phyloP scores from a whole-genome alignment of 768 basidiomycete species.

The Hydnum rufescens region DNA sequence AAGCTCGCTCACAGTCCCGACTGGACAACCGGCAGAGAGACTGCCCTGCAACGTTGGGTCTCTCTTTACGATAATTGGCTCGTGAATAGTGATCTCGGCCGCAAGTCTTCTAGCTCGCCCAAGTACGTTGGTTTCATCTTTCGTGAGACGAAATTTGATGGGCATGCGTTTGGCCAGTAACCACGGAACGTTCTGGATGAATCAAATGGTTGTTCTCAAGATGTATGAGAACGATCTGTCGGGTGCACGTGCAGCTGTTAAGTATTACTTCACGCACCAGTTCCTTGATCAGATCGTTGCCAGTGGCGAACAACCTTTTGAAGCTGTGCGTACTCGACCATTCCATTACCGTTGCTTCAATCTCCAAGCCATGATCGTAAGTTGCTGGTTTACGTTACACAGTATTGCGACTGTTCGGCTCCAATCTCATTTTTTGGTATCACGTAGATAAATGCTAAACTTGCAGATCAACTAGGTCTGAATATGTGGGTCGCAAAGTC shows the following conservation, averaged over 20 bases:
- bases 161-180: constrained; percentile 9
- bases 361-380: constrained; percentile 13
- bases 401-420: background rate
- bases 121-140: background rate
- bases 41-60: constrained; percentile 12
- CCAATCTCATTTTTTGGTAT: background rate
- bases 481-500: constrained; percentile 15
- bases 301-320: constrained; percentile 17
- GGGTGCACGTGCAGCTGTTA: constrained; percentile 11
- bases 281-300: constrained; percentile 15
- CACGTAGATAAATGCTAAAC: constrained; percentile 12
- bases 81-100: constrained; percentile 4
- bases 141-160: background rate
- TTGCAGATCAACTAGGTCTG: constrained; percentile 14
- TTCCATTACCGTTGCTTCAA: constrained; percentile 19
- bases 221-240: constrained; percentile 12
- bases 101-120: constrained; percentile 9
- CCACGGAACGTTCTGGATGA: constrained; percentile 16
- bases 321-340: constrained; percentile 14
- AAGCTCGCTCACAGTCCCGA: constrained; percentile 7
- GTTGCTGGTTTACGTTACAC: background rate
- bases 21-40: constrained; percentile 13
- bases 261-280: constrained; percentile 13
- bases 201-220: constrained; percentile 14
- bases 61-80: constrained; percentile 15